Conservation (phyloP, 2,329 filamentous ascomycete genomes). For the Pseudogymnoascus sp. region DNA sequence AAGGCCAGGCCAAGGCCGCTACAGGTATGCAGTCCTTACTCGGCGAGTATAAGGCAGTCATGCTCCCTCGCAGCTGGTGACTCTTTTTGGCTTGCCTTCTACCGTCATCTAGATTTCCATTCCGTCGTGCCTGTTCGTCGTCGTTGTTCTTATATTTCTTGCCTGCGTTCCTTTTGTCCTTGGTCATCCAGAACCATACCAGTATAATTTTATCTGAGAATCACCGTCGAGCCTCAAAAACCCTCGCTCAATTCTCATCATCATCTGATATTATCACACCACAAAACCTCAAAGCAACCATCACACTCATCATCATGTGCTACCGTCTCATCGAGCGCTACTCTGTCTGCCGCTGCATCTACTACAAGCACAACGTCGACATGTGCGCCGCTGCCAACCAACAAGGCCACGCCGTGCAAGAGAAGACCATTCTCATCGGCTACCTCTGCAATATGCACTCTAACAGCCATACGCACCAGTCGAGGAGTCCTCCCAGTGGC, state of each 20-base stretch:
- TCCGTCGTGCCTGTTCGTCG: constrained; percentile 6
- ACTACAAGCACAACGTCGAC: constrained; percentile 60
- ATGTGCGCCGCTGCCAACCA: constrained; percentile 56
- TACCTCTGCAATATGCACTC: constrained; percentile 52
- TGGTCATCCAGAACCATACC: constrained; percentile 7
- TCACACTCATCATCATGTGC: constrained; percentile 45
- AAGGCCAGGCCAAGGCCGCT: not conserved
- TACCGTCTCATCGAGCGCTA: constrained; percentile 63
- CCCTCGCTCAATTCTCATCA: not conserved
- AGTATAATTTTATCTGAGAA: not conserved
- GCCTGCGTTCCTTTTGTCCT: not conserved
- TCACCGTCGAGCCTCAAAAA: not conserved
- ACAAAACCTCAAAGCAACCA: not conserved
- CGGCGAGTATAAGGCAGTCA: constrained; percentile 10
- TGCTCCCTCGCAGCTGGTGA: constrained; percentile 6
- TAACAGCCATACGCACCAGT: constrained; percentile 1
- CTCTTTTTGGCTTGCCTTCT: constrained; percentile 2
- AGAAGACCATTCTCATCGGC: constrained; percentile 62
- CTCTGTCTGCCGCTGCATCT: constrained; percentile 61
- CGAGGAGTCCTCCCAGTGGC: constrained; percentile 18
- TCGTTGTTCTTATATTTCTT: constrained; percentile 10
- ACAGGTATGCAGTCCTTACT: not conserved
- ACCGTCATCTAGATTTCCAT: constrained; percentile 9
- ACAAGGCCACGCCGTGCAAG: constrained; percentile 53
- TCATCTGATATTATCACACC: not conserved